These are phyloP conservation scores for Alnus glutinosa DNA, from an alignment of 306 rosid species.

Conservation along the genomic window DNA sequence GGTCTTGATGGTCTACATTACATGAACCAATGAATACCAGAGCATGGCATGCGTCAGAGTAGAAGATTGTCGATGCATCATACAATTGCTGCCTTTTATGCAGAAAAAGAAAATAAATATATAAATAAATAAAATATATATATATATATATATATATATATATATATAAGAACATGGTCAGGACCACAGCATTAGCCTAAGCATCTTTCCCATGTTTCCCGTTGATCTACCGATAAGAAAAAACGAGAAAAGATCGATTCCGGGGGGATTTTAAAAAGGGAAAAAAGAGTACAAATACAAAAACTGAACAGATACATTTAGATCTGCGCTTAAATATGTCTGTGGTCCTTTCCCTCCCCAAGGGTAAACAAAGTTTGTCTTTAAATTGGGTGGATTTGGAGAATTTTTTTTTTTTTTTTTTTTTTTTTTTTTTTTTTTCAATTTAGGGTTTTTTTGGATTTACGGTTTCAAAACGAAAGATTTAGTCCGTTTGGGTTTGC, in stretches of 20 bases:
- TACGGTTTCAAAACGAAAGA: too few relatives aligned
- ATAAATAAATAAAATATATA: background rate
- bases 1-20: constrained; percentile 30
- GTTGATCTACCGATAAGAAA: constrained; percentile 30
- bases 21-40: constrained; percentile 30
- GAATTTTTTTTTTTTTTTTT: too few relatives aligned
- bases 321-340: background rate
- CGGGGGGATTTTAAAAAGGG: background rate
- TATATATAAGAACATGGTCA: constrained; percentile 16
- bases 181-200: constrained; percentile 33
- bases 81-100: background rate
- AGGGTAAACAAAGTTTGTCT: too few relatives aligned
- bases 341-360: background rate
- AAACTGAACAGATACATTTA: background rate
- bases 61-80: constrained; percentile 22
- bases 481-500: too few relatives aligned
- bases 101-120: background rate
- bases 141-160: too few relatives aligned
- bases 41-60: constrained; percentile 38
- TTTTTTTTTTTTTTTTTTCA: too few relatives aligned
- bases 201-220: constrained; percentile 41
- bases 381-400: too few relatives aligned
- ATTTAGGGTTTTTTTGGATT: too few relatives aligned
- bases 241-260: background rate
- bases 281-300: constrained; percentile 13